Percentiles rank a stretch among this genome's conserved stretches.
phyloP scores from a whole-genome alignment of 768 basidiomycete species.

The Coprinopsis sp. region DNA sequence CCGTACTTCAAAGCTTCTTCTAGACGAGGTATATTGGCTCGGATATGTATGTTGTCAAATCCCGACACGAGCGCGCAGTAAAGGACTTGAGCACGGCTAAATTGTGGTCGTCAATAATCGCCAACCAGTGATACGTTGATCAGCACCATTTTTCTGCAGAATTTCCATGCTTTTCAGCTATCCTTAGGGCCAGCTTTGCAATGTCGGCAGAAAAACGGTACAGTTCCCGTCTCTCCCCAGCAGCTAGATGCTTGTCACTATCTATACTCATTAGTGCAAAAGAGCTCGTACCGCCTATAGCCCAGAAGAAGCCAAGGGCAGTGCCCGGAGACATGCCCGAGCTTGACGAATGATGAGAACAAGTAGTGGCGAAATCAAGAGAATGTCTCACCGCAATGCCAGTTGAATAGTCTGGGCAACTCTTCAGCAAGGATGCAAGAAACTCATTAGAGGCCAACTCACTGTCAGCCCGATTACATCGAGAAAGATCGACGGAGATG shows the following conservation, averaged over 20 bases:
- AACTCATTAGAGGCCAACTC: conserved; percentile 16
- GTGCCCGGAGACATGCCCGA: conserved; percentile 68
- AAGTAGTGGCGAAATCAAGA: background rate
- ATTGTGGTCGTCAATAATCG: background rate
- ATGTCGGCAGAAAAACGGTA: conserved; percentile 68
- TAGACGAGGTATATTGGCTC: conserved; percentile 54
- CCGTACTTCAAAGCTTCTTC: conserved; percentile 64
- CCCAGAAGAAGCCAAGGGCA: conserved; percentile 71
- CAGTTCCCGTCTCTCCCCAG: conserved; percentile 56
- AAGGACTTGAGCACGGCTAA: conserved; percentile 56
- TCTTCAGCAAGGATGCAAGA: background rate
- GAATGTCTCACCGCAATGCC: conserved; percentile 45
- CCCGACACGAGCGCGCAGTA: conserved; percentile 62
- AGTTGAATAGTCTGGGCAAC: conserved; percentile 55
- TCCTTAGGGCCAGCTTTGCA: conserved; percentile 59
- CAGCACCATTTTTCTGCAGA: conserved; percentile 62
- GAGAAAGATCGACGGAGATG: conserved; percentile 46
- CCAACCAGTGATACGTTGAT: background rate
- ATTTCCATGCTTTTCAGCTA: conserved; percentile 62
- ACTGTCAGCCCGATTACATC: conserved; percentile 68
- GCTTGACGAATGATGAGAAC: conserved; percentile 24
- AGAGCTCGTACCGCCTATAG: conserved; percentile 45
- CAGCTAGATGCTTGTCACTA: too few relatives aligned
- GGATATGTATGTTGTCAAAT: conserved; percentile 62
- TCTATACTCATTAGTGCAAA: too few relatives aligned